These are phyloP conservation scores for Mucuna pruriens DNA, from an alignment of 306 rosid species.

Conservation along the genomic window DNA sequence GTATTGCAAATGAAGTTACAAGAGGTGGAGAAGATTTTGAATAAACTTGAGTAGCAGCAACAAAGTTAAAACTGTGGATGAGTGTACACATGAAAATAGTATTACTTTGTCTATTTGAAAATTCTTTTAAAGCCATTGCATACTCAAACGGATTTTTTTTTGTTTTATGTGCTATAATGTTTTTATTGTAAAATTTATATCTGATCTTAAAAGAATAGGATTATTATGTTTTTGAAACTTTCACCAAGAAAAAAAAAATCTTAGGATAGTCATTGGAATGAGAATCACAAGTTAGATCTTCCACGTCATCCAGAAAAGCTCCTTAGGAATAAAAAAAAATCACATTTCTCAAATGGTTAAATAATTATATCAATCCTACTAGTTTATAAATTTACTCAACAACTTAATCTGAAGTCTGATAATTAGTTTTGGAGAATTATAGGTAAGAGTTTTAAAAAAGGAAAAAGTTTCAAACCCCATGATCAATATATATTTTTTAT, in stretches of 20 bases:
- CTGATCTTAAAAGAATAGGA: neutral
- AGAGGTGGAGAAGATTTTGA: neutral
- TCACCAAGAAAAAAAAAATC: neutral
- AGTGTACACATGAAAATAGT: neutral
- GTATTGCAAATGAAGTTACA: no score
- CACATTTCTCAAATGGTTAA: neutral
- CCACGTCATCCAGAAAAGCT: neutral
- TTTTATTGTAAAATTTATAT: no score
- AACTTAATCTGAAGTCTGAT: neutral
- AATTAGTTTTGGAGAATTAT: neutral
- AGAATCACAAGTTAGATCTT: no score
- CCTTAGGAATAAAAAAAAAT: neutral
- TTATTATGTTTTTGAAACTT: neutral
- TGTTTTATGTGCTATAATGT: no score
- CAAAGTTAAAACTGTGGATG: neutral
- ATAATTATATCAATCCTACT: no score
- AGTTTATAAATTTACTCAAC: no score
- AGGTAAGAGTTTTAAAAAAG: neutral
- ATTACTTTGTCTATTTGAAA: no score
- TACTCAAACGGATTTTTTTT: no score
- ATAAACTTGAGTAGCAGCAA: neutral
- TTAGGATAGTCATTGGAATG: no score
- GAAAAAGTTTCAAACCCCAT: no score
- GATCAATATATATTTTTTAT: no score
- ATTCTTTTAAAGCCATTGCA: neutral